phyloP scores from a whole-genome alignment of 306 rosid genomes.

The Sindora glabra region DNA sequence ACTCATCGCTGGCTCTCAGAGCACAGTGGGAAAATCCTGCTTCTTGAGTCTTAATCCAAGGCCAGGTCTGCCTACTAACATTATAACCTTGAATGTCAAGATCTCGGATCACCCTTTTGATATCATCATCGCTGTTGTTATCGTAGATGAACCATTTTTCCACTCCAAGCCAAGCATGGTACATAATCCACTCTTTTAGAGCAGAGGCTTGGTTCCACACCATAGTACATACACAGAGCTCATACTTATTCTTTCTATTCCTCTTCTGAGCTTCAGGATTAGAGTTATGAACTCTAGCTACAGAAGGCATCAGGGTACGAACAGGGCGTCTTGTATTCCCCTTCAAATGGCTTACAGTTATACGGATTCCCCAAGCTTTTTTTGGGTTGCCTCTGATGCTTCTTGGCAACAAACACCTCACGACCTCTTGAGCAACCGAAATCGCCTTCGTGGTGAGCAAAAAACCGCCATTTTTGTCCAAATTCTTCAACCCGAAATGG shows the following conservation, averaged over 20 bases:
- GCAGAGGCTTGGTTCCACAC: constrained; percentile 90
- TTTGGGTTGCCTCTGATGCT: constrained; percentile 32
- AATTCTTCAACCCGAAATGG: constrained; percentile 45
- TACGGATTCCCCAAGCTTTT: constrained; percentile 49
- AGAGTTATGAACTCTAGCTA: constrained; percentile 33
- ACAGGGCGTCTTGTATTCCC: constrained; percentile 23
- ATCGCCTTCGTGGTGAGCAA: constrained; percentile 46
- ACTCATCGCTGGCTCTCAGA: constrained; percentile 69
- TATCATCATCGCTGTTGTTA: constrained; percentile 81
- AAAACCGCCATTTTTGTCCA: constrained; percentile 17
- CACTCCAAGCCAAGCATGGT: constrained; percentile 91
- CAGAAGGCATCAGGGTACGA: constrained; percentile 48
- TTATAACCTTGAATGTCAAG: constrained; percentile 54
- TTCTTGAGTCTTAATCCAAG: constrained; percentile 95
- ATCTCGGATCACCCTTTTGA: constrained; percentile 46
- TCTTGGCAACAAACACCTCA: constrained; percentile 67
- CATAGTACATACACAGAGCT: constrained; percentile 90
- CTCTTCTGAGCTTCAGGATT: not conserved
- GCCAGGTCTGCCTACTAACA: constrained; percentile 69
- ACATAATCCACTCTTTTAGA: constrained; percentile 76
- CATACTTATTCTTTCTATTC: constrained; percentile 39
- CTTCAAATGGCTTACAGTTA: constrained; percentile 39
- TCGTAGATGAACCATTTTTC: constrained; percentile 94
- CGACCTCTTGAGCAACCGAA: constrained; percentile 78
- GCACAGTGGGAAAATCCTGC: constrained; percentile 97